These are phyloP conservation scores for Clitoria ternatea DNA, from an alignment of 306 rosid species.

Conservation along the genomic window DNA sequence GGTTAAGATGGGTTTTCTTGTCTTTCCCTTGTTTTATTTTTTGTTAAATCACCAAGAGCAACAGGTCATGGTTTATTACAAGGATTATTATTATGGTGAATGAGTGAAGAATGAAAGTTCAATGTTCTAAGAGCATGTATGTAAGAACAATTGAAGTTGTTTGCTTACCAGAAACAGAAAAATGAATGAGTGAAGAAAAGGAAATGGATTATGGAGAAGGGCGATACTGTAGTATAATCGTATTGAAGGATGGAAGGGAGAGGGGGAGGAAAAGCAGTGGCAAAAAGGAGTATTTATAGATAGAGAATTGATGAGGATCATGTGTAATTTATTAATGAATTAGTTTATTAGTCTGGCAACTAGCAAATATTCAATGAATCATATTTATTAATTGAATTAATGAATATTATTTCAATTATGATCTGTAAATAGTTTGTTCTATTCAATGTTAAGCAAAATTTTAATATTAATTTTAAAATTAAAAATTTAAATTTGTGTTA, in stretches of 20 bases:
- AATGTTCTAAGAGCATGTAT: constrained; percentile 20
- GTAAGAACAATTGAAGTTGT: constrained; percentile 2
- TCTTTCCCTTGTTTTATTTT: too few species aligned
- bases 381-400: too few species aligned
- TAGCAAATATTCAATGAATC: neutral
- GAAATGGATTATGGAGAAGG: constrained; percentile 8
- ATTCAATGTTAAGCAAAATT: too few species aligned
- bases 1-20: neutral
- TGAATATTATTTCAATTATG: too few species aligned
- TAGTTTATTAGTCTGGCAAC: neutral
- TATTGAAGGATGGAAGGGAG: constrained; percentile 20
- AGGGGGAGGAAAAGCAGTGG: constrained; percentile 53
- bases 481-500: too few species aligned
- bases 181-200: constrained; percentile 8
- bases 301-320: constrained; percentile 11
- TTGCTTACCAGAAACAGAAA: constrained; percentile 38
- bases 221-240: constrained; percentile 11
- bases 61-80: constrained; percentile 4
- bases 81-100: constrained; percentile 2
- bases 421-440: too few species aligned
- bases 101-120: neutral
- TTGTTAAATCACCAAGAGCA: neutral
- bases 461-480: too few species aligned
- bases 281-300: constrained; percentile 53
- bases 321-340: too few species aligned